Conservation (phyloP, 108 stramenopile genomes). For the Cylindrotheca fusiformis region DNA sequence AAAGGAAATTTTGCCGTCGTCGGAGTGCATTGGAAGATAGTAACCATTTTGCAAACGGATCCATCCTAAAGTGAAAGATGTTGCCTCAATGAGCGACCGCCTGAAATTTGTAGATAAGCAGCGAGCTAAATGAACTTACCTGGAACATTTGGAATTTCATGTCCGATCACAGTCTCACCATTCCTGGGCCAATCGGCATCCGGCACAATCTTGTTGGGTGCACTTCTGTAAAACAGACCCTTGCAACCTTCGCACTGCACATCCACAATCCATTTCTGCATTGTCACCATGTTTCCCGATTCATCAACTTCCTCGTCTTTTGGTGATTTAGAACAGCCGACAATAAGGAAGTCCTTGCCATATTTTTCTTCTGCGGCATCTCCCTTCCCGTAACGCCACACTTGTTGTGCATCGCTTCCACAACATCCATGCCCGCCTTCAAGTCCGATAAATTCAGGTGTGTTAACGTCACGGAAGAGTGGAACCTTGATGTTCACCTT, state of each 20-base stretch:
- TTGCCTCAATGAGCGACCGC: neutral
- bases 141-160: slow-evolving; percentile 74
- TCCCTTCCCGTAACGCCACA: slow-evolving; percentile 87
- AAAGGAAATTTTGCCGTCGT: slow-evolving; percentile 69
- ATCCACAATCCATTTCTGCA: slow-evolving; percentile 88
- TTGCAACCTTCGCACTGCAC: slow-evolving; percentile 80
- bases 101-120: neutral
- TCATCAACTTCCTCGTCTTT: slow-evolving; percentile 58
- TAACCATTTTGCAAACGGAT: slow-evolving; percentile 89
- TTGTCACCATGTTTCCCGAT: slow-evolving; percentile 44
- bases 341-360: slow-evolving; percentile 69
- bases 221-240: slow-evolving; percentile 83
- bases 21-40: slow-evolving; percentile 82
- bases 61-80: slow-evolving; percentile 50
- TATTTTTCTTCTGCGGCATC: slow-evolving; percentile 70
- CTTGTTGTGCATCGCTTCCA: slow-evolving; percentile 60
- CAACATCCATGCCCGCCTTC: slow-evolving; percentile 50
- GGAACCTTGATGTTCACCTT: slow-evolving; percentile 96
- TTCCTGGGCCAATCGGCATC: slow-evolving; percentile 93
- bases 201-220: slow-evolving; percentile 78
- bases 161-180: slow-evolving; percentile 86
- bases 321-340: slow-evolving; percentile 73
- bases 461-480: slow-evolving; percentile 89
- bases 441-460: slow-evolving; percentile 78
- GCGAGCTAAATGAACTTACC: slow-evolving; percentile 52